Evolutionary conservation across 177 flowering plant genomes (phyloP), one percentile per base, ranked within the genome.

Genomic region (Vitis hybrid): DNA sequence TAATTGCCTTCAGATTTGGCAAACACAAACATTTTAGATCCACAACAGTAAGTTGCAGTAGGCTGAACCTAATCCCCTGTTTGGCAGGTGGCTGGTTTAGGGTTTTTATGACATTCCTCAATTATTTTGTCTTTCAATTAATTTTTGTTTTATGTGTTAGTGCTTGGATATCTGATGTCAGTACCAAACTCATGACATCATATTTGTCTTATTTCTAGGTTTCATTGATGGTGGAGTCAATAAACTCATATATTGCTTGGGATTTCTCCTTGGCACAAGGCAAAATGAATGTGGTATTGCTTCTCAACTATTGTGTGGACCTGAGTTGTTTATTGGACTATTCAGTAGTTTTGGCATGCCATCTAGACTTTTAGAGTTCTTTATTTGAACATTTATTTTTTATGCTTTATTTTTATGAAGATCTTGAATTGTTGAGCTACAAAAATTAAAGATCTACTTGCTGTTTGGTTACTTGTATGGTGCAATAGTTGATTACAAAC

Each of bases 191-290:
- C 15, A 3, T 68, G 64, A 22, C 49, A 57, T 65, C 26, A 48
- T 50, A 16, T 22, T 55, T 49, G 14, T n/a, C 22, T 5, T 58
- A 13, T 68, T 76, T 79, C 48, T 77, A 95, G 99, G 92, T 95
- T 64, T 81, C 79, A 62, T 74, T 95, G 79, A 66, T 69, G 0
- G 99, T 87, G 78, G 98, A 95, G 52, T 79, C 99, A 20, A 64
- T 85, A 65, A 95, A 95, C 77, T 95, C 99, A 3, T 93, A 90
- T 72, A 91, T 95, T 75, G 99, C 94, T 55, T 95, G 99, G 99
- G 98, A 95, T 79, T 95, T 93, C 85, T 86, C 94, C 48, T 6
- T 93, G 77, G 74, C 72, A n/a, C 96, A 86, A 78, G 89, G 98
- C 62, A 93, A 85, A 79, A 79, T 91, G 72, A 86, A 64, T 70